Evolutionary conservation across 345 rosid genomes (phyloP), one percentile per base, ranked within the genome.

Genomic region (Gossypium bickii): DNA sequence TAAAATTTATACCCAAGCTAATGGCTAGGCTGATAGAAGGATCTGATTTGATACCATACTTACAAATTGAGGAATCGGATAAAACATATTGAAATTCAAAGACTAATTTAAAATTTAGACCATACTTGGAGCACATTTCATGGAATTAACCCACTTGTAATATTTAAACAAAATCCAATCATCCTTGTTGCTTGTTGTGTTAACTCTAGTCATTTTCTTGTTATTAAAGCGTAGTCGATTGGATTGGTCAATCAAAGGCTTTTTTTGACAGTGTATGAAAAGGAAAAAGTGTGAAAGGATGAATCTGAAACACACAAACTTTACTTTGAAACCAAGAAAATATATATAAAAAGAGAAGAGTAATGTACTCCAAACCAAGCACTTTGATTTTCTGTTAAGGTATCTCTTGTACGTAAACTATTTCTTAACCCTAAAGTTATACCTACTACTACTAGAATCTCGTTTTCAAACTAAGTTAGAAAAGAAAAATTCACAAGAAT

Each of bases 281-380:
- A 24, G 24, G 43, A 64, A 64, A 64, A 34, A 34, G 41, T 34
- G 68, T 10, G 68, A 17, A 10, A 41, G 16, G 68, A 17, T n/a
- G 69, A 41, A 64, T 43, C 69, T 64, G 3, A 64, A 64, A 64
- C 49, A 41, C 49, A 41, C 7, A 15, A 64, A 41, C 69, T 64
- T 64, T 64, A n/a, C 69, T 64, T 64, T 64, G 27, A 64, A 41
- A 64, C 51, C 69, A 64, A 43, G 69, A 41, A n/a, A 9, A 41
- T 64, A 10, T 4, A 10, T 20, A 13, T 2, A n/a, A 11, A 10
- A 10, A 47, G 38, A 11, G 3, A 47, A 47, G 49, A 9, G 51
- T 41, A 64, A 64, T 64, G 69, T n/a, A 25, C 49, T 64, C 18
- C 15, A 64, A 64, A 18, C 25, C 51, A n/a, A 64, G 51, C 25